Evolutionary conservation across 1,284 basidiomycete genomes (phyloP).

Genomic region (Peniophora sp.): DNA sequence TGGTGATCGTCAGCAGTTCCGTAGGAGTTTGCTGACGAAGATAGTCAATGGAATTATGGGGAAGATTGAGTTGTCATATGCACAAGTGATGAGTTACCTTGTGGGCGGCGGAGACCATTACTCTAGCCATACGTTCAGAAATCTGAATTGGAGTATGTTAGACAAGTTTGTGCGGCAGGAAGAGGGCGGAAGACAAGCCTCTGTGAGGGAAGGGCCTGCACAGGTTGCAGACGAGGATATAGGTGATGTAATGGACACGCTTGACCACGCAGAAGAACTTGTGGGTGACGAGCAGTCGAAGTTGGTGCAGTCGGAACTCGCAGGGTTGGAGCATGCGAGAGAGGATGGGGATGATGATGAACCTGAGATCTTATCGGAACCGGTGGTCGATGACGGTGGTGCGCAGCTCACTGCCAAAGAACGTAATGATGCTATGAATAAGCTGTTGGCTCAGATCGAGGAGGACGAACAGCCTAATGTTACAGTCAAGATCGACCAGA

Average conservation of each 20-base stretch:
- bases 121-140: conserved; percentile 5
- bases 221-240: not conserved
- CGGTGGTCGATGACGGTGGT: too few species aligned
- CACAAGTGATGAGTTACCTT: conserved; percentile 5
- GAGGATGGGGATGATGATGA: too few species aligned
- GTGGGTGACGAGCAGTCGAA: not conserved
- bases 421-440: too few species aligned
- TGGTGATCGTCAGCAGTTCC: not conserved
- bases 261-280: not conserved
- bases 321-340: too few species aligned
- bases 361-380: too few species aligned
- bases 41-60: conserved; percentile 3
- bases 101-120: conserved; percentile 7
- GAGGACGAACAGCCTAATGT: not conserved
- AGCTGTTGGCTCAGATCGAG: too few species aligned
- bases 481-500: not conserved
- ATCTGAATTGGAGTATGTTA: conserved; percentile 2
- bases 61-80: not conserved
- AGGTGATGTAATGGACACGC: not conserved
- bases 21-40: not conserved
- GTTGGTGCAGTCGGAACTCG: too few species aligned
- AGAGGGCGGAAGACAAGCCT: not conserved
- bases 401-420: too few species aligned
- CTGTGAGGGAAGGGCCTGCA: not conserved
- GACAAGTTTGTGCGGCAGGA: not conserved